phyloP scores from a whole-genome alignment of 345 rosid genomes.

The Syzygium aqueum region DNA sequence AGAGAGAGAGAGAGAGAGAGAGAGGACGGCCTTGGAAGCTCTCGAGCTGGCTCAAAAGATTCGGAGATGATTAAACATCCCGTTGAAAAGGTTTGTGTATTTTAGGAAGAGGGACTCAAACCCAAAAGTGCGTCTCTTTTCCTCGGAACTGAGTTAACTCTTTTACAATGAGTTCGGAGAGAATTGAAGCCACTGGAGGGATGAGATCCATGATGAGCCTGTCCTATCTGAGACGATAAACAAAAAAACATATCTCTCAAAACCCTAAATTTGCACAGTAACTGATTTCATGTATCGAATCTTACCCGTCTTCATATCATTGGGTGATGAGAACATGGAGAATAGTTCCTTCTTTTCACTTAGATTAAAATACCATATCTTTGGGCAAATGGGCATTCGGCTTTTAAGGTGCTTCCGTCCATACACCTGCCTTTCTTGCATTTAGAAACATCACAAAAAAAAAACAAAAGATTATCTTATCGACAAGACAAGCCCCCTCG shows the following conservation, averaged over 20 bases:
- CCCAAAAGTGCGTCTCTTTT: neutral
- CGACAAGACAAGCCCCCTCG: neutral
- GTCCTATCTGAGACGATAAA: neutral
- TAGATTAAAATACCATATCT: constrained; percentile 15
- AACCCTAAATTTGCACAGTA: neutral
- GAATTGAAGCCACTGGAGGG: neutral
- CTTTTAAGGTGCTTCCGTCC: constrained; percentile 33
- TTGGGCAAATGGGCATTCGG: constrained; percentile 27
- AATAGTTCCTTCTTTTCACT: constrained; percentile 7
- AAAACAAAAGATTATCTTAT: neutral
- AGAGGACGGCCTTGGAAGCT: neutral
- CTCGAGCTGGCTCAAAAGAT: constrained; percentile 1
- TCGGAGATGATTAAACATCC: constrained; percentile 5
- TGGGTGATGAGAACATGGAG: constrained; percentile 22
- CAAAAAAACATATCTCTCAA: neutral
- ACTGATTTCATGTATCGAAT: constrained; percentile 2
- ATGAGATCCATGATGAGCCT: neutral
- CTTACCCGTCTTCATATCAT: constrained; percentile 18
- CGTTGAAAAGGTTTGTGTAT: neutral
- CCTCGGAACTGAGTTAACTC: neutral
- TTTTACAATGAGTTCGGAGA: neutral
- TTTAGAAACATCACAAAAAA: neutral
- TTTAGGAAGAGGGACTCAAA: constrained; percentile 13
- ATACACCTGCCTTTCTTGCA: constrained; percentile 1
- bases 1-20: neutral